A percentile compares a stretch with the other conserved stretches of the same genome.
Conservation (phyloP, 1,139 yeast genomes). For the Pichia sp. region DNA sequence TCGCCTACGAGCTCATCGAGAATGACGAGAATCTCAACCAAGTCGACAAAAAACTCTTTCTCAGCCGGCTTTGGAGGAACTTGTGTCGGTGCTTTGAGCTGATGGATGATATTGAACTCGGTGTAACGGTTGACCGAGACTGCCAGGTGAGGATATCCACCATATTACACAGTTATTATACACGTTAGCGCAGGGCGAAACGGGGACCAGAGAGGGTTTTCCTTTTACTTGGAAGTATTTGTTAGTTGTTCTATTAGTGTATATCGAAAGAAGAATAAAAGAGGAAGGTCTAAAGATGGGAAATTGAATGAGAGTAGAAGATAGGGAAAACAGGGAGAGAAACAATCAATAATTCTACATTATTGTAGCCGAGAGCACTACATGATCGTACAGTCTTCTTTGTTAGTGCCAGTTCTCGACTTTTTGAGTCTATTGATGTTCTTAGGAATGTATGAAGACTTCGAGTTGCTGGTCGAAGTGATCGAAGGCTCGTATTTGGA, state of each 20-base stretch:
- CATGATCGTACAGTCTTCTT: constrained; percentile 26
- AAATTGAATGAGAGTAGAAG: not conserved
- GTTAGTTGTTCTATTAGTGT: not conserved
- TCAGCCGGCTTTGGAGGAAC: constrained; percentile 10
- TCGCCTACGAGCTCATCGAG: constrained; percentile 2
- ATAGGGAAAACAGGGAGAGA: not conserved
- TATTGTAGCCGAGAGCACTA: not conserved
- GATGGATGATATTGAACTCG: constrained; percentile 12
- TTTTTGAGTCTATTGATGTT: constrained; percentile 14
- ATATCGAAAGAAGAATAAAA: not conserved
- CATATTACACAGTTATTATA: constrained; percentile 17
- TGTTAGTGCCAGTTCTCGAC: constrained; percentile 11
- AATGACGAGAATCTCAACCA: not conserved
- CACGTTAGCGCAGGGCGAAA: constrained; percentile 3
- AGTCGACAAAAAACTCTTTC: not conserved
- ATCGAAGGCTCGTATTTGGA: constrained; percentile 8
- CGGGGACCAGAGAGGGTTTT: not conserved
- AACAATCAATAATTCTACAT: not conserved
- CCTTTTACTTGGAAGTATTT: not conserved
- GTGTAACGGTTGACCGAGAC: constrained; percentile 8
- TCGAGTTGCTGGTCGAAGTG: not conserved
- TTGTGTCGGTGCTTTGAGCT: constrained; percentile 9
- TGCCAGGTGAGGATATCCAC: constrained; percentile 6
- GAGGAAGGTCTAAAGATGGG: not conserved
- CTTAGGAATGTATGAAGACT: constrained; percentile 10